Conservation (phyloP, 495 filamentous ascomycete species). For the Astrothelium subdiscretum region DNA sequence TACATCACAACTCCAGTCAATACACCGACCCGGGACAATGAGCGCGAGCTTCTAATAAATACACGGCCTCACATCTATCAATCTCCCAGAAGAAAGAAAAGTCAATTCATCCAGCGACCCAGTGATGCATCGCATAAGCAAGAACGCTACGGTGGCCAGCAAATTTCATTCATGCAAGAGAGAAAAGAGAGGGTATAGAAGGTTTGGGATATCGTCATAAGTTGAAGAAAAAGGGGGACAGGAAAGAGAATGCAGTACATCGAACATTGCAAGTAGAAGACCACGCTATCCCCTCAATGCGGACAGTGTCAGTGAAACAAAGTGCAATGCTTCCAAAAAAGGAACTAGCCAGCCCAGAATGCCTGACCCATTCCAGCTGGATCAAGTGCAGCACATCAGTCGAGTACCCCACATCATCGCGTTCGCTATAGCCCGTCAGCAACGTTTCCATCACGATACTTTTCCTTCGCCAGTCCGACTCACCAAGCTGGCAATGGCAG, state of each 20-base stretch:
- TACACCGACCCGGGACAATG: background rate
- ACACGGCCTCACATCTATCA: background rate
- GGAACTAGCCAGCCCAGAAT: background rate
- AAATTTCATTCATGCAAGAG: background rate
- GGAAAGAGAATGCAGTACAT: background rate
- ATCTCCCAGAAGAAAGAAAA: background rate
- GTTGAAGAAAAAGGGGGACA: background rate
- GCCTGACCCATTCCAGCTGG: background rate
- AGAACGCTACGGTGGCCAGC: background rate
- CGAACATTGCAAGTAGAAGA: background rate
- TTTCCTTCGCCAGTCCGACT: background rate
- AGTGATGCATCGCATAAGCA: conserved; percentile 1
- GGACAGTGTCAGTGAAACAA: too few species aligned
- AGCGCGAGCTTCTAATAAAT: background rate
- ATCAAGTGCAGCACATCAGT: background rate
- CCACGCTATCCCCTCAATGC: background rate
- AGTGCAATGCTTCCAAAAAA: background rate
- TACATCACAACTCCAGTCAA: background rate
- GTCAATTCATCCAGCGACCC: background rate
- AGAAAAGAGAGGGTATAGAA: background rate
- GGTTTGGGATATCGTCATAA: background rate
- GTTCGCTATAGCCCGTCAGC: background rate
- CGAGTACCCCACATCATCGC: background rate
- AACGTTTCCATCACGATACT: background rate
- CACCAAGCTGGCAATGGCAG: conserved; percentile 22